Evolutionary conservation across 208 protist genomes (phyloP).

Genomic region (Leishmania major): DNA sequence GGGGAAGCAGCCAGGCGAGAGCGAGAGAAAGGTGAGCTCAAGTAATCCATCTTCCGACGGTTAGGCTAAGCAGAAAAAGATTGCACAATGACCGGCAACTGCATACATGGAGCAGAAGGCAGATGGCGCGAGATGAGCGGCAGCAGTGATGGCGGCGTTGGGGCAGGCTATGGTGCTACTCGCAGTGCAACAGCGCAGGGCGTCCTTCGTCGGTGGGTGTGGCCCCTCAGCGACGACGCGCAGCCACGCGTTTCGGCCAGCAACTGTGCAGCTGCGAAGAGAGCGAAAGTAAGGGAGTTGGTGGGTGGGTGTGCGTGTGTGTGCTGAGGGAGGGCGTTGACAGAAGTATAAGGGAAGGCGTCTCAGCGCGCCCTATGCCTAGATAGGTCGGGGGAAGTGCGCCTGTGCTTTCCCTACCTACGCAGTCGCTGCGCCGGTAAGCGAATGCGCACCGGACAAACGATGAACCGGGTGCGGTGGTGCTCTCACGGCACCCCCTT

Average conservation of each 20-base stretch:
- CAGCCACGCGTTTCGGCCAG: not conserved
- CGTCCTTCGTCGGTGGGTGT: not conserved
- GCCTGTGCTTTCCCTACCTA: not conserved
- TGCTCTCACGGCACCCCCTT: not conserved
- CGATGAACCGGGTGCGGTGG: not conserved
- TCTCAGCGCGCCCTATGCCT: not conserved
- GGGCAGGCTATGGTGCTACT: not conserved
- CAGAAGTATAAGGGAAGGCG: not conserved
- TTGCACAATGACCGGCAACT: too few relatives aligned
- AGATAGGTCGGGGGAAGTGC: not conserved
- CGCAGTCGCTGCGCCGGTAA: not conserved
- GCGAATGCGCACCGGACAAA: not conserved
- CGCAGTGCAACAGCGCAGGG: too few relatives aligned
- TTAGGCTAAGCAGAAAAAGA: not conserved
- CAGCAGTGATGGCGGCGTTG: not conserved
- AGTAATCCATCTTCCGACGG: not conserved
- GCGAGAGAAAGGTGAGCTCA: not conserved
- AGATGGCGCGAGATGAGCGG: not conserved
- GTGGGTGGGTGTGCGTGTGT: conserved; percentile 1
- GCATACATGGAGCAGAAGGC: not conserved
- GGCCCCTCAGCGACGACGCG: not conserved
- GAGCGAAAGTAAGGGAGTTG: not conserved
- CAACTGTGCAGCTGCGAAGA: not conserved
- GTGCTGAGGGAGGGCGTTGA: not conserved
- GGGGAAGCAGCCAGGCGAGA: not conserved